A percentile compares a stretch with the other conserved stretches of the same genome.
Conservation (phyloP, 495 filamentous ascomycete species). For the Gamarada debralockiae region DNA sequence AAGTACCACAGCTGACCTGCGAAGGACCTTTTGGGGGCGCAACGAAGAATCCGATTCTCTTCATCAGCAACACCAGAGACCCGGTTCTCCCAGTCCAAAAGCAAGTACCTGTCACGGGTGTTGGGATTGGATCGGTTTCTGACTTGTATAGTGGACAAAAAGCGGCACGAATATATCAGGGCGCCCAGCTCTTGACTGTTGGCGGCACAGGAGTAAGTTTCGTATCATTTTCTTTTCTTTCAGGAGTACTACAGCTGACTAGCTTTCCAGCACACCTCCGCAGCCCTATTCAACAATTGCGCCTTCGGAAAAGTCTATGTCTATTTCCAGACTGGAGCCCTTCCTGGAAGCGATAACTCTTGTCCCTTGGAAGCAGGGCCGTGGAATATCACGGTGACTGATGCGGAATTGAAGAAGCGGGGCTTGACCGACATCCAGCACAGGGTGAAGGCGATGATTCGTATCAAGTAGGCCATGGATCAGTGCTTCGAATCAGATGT, state of each 20-base stretch:
- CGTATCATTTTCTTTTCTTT: not conserved
- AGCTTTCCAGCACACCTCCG: slow-evolving; percentile 4
- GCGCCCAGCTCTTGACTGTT: slow-evolving; percentile 10
- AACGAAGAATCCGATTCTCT: slow-evolving; percentile 16
- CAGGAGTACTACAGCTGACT: too few species aligned
- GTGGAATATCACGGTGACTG: not conserved
- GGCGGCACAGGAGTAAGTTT: slow-evolving; percentile 12
- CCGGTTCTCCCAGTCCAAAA: slow-evolving; percentile 5
- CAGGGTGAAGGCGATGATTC: not conserved
- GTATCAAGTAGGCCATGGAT: too few species aligned
- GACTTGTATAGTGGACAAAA: slow-evolving; percentile 1
- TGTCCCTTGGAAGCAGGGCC: slow-evolving; percentile 12
- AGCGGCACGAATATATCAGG: not conserved
- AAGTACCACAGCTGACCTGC: not conserved
- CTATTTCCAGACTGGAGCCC: slow-evolving; percentile 10
- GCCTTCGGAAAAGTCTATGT: slow-evolving; percentile 3
- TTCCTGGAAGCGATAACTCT: slow-evolving; percentile 7
- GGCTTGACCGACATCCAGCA: not conserved
- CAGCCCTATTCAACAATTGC: slow-evolving; percentile 6
- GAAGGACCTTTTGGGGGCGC: slow-evolving; percentile 12
- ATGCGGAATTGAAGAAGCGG: too few species aligned
- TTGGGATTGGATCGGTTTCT: too few species aligned
- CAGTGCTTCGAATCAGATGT: too few species aligned
- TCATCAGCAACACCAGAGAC: slow-evolving; percentile 17
- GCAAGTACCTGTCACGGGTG: too few species aligned